Evolutionary conservation across 1,284 basidiomycete genomes (phyloP).

Genomic region (Phaffia rhodozyma): DNA sequence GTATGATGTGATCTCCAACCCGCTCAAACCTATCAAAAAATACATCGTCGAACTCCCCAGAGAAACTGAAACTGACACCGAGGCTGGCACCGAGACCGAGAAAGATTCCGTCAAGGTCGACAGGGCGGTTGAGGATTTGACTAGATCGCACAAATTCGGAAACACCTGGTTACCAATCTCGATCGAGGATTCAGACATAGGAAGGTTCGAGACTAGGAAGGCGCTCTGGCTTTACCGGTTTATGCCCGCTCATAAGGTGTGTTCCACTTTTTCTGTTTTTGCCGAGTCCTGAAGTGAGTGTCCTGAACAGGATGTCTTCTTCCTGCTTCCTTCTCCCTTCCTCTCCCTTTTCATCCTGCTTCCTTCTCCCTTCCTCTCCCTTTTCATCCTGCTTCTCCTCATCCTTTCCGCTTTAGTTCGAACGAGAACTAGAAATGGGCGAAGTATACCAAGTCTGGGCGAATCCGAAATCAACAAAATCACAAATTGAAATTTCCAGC

Average conservation of each 20-base stretch:
- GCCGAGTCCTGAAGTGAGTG: too few species aligned
- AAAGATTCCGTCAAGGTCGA: slow-evolving; percentile 35
- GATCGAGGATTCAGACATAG: slow-evolving; percentile 47
- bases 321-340: not conserved
- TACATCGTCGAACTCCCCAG: not conserved
- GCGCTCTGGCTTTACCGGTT: slow-evolving; percentile 84
- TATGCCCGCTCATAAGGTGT: slow-evolving; percentile 53
- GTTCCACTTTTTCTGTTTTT: slow-evolving; percentile 22
- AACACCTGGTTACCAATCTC: slow-evolving; percentile 75
- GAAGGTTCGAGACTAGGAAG: slow-evolving; percentile 54
- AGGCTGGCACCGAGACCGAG: not conserved
- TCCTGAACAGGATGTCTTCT: too few species aligned
- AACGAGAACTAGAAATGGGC: slow-evolving; percentile 66
- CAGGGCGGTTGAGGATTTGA: slow-evolving; percentile 58
- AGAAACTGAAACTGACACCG: not conserved
- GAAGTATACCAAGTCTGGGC: slow-evolving; percentile 84
- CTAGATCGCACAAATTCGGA: slow-evolving; percentile 84
- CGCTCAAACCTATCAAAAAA: slow-evolving; percentile 5
- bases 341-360: slow-evolving; percentile 3
- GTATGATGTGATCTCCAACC: slow-evolving; percentile 2
- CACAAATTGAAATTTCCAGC: slow-evolving; percentile 75
- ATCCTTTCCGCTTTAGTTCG: slow-evolving; percentile 43
- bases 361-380: slow-evolving; percentile 3
- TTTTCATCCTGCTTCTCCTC: not conserved
- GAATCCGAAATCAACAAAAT: slow-evolving; percentile 50